Evolutionary conservation across 805 yeast species (phyloP), one percentile per base, ranked within the genome.

Genomic region (Trichomonascus vanleenenianus): DNA sequence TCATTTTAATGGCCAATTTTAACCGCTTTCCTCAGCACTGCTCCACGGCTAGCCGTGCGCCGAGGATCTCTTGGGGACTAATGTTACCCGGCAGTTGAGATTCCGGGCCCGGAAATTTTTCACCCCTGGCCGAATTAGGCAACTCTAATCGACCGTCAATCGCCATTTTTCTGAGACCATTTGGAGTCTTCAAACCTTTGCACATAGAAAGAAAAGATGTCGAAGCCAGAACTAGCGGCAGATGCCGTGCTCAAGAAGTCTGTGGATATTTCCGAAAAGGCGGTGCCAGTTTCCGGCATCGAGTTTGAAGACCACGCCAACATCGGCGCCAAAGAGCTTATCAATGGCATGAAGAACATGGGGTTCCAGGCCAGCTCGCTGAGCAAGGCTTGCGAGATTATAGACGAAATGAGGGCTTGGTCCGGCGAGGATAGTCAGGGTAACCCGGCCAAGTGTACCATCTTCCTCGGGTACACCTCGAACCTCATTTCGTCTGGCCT

Each of bases 401-500:
- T 93, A 48, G 79, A 91, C 59, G 80, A 84, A 40, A 93, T 93
- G 99, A 78, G 96, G 67, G 48, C 68, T 18, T 93, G 97, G 97
- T 79, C 91, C 66, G 98, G 97, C 45, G 76, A 76, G 48, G 85
- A 85, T 57, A 76, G 67, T 31, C 81, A 78, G 42, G 71, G 71
- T 3, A 57, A 62, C 32, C 56, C 64, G 55, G 96, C 85, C 63
- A 85, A 82, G 60, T 75, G 96, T 25, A 93, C 98, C 5, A 82
- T 93, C 43, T 93, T 93, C 61, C 72, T 93, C 76, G 99, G 99
- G 32, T 93, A 83, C 68, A 93, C 99, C 39, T 91, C 97, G 8
- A 93, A 93, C 66, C 76, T 93, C 70, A 93, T 93, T 57, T 84
- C 95, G 35, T 85, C 96, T 3, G 99, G 99, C 38, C 68, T 89